Evolutionary conservation across 257 asterid genomes (phyloP), one percentile per base, ranked within the genome.

Genomic region (Fraxinus americana): DNA sequence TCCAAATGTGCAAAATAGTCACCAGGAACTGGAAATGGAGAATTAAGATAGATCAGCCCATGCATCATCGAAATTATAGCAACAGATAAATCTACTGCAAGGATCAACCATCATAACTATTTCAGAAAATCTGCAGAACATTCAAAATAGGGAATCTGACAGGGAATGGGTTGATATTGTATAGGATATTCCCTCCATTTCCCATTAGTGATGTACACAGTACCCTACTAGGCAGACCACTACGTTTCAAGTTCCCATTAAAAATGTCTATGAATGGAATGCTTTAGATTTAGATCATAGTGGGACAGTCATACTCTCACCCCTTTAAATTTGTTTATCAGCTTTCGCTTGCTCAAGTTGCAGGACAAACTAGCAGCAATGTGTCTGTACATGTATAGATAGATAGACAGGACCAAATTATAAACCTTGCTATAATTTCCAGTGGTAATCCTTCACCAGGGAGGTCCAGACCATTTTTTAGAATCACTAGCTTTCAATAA

Each of bases 1-100:
- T 95, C 99, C 86, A 95, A 75, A 27, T 86, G 93, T 57, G 98
- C 89, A 83, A 80, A 95, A 88, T 95, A 95, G 48, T 95, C 99
- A 43, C 94, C 86, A 4, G 97, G 94, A 83, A 94, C 98, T 94
- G 91, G 72, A 85, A 74, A 87, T 80, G 70, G 77, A 67, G 78
- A 84, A 80, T 71, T 57, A 68, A 59, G 77, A 65, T 72, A 75
- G 70, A 84, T 82, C 82, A 86, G 80, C 69, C 41, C 52, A 68
- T 75, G 78, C 74, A 72, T 80, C 67, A 74, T 67, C 23, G 52
- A 77, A 77, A 70, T 41, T 52, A 72, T 21, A 81, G 83, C 68
- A 70, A 73, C 79, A 39, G 66, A 75, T 7, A 74, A 59, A 70
- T 54, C 35, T 70, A 23, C 78, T 72, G 72, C 12, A 43, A 76